Evolutionary conservation across 331 rosid genomes (phyloP), one percentile per base, ranked within the genome.

Genomic region (Malus hybrid): DNA sequence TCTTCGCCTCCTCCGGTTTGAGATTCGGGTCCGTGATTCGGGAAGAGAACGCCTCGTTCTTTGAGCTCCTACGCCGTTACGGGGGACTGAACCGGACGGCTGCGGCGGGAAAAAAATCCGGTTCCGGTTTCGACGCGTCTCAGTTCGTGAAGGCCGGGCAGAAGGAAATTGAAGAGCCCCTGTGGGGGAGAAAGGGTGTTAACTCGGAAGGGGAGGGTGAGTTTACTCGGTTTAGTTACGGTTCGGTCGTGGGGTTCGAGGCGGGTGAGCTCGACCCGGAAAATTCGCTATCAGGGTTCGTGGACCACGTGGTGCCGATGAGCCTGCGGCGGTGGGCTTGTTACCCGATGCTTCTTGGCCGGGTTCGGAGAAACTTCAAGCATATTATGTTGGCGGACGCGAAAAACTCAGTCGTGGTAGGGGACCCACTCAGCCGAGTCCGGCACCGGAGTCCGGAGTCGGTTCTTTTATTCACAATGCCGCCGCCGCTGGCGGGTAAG

Each of bases 331-430:
- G 97, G 32, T 94, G 99, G 99, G 96, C 97, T 2, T 92, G 97
- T 60, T 94, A 90, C 75, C 93, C 97, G 6, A 88, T 94, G 97
- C 80, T 94, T 3, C 88, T 94, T 6, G 97, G 97, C 32, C 96
- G 99, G 39, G 88, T 92, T n/a, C 77, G 93, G 19, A 84, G 87
- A n/a, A 80, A 72, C 42, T 94, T 91, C 89, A 94, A 89, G 81
- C 93, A 86, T 75, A 31, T 87, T 52, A 85, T 89, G 87, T 80
- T 92, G 28, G 87, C 83, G 3, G 99, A 87, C 70, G 89, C 79
- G 32, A 89, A 84, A 54, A 86, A 7, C 42, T 20, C 75, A 10
- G 7, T 92, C 0, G 57, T 94, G 3, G 60, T 87, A 5, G 80
- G 85, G 0, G 99, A 94, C 75, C 93, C 93, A 33, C 78, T 92